Evolutionary conservation across 805 yeast species (phyloP).

Genomic region (Lachancea sp.): DNA sequence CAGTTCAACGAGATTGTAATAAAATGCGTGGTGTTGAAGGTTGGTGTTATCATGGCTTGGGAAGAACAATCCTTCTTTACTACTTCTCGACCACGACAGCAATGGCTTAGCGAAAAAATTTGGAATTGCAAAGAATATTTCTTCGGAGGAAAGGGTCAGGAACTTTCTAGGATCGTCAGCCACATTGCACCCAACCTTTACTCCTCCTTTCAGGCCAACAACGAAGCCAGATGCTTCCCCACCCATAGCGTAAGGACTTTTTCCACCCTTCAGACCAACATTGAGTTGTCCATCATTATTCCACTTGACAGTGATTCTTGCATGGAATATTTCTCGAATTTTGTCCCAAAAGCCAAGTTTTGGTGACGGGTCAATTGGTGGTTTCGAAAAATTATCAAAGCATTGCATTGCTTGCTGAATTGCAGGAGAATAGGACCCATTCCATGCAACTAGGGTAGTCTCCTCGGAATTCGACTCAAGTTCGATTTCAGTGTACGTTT

Average conservation of each 20-base stretch:
- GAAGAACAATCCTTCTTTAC: conserved; percentile 39
- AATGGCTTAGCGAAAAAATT: conserved; percentile 54
- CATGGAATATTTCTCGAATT: conserved; percentile 68
- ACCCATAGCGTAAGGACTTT: conserved; percentile 69
- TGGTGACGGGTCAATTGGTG: conserved; percentile 80
- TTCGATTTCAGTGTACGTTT: conserved; percentile 56
- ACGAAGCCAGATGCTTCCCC: conserved; percentile 71
- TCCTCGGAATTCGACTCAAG: conserved; percentile 47
- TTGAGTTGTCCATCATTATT: conserved; percentile 45
- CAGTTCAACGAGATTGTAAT: conserved; percentile 39
- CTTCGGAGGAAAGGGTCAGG: conserved; percentile 54
- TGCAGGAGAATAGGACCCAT: conserved; percentile 76
- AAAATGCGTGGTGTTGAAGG: conserved; percentile 42
- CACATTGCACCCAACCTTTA: conserved; percentile 54
- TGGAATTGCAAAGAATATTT: conserved; percentile 67
- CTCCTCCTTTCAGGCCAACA: conserved; percentile 60
- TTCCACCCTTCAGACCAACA: conserved; percentile 63
- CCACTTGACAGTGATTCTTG: conserved; percentile 51
- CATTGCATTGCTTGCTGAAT: conserved; percentile 72
- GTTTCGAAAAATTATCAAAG: conserved; percentile 80
- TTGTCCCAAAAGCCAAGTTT: conserved; percentile 94
- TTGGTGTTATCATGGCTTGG: conserved; percentile 38
- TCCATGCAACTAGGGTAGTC: conserved; percentile 75
- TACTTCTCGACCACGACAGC: conserved; percentile 53
- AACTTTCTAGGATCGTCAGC: conserved; percentile 64